phyloP scores from a whole-genome alignment of 345 rosid species.

The Corchorus olitorius region DNA sequence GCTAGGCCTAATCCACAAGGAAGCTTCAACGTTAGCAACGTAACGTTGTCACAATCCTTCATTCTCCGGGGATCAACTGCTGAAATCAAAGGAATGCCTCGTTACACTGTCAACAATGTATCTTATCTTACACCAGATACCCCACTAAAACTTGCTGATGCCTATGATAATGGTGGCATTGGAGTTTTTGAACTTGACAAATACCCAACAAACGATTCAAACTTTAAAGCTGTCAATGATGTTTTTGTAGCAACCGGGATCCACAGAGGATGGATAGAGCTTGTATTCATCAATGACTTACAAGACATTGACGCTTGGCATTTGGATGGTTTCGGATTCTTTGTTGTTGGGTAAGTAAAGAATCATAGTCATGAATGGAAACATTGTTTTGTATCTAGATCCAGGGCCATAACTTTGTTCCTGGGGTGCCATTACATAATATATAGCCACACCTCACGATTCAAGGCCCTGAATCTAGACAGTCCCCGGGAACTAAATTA shows the following conservation, averaged over 20 bases:
- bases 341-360: conserved; percentile 47
- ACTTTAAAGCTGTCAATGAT: conserved; percentile 24
- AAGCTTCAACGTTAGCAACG: conserved; percentile 43
- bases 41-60: conserved; percentile 43
- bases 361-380: too few species aligned
- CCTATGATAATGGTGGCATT: conserved; percentile 34
- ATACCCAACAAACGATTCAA: conserved; percentile 33
- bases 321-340: conserved; percentile 61
- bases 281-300: conserved; percentile 45
- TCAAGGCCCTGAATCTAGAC: background rate
- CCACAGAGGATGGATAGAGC: conserved; percentile 52
- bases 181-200: conserved; percentile 39
- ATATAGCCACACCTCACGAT: too few species aligned
- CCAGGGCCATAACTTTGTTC: too few species aligned
- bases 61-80: conserved; percentile 26
- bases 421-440: too few species aligned
- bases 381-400: too few species aligned
- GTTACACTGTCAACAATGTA: conserved; percentile 51
- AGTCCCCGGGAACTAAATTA: background rate
- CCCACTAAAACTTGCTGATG: conserved; percentile 59
- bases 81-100: conserved; percentile 21
- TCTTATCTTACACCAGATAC: conserved; percentile 48
- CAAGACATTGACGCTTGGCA: conserved; percentile 53
- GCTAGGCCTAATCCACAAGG: conserved; percentile 74
- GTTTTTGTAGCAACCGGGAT: conserved; percentile 47